Evolutionary conservation across 148 eudicot genomes (phyloP).

Genomic region (Cornus florida): DNA sequence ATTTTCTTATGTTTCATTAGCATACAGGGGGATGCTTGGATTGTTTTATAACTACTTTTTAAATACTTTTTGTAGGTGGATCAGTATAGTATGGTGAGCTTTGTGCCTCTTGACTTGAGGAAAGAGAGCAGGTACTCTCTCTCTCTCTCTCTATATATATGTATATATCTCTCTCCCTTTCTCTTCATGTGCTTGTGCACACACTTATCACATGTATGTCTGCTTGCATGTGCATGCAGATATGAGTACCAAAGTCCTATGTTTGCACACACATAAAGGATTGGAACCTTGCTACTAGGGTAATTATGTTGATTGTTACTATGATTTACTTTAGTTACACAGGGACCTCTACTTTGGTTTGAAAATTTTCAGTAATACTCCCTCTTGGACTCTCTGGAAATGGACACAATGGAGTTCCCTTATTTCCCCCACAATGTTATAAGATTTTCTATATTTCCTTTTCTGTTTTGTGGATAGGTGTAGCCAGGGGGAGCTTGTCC

Average conservation of each 20-base stretch:
- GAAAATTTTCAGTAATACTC: neutral
- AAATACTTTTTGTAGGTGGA: constrained; percentile 45
- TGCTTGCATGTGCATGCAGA: neutral
- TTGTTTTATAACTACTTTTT: neutral
- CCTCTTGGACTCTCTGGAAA: neutral
- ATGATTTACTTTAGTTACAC: too few relatives aligned
- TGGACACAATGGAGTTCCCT: too few relatives aligned
- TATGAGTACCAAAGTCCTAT: neutral
- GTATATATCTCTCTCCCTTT: neutral
- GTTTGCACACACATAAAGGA: neutral
- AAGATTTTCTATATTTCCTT: neutral
- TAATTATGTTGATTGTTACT: too few relatives aligned
- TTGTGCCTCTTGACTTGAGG: constrained; percentile 84
- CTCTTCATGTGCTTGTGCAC: neutral
- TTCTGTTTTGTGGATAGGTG: neutral
- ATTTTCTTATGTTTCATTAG: neutral
- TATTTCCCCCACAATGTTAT: neutral
- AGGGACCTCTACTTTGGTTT: neutral
- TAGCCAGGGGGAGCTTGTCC: too few relatives aligned
- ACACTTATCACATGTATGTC: neutral
- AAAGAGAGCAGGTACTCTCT: constrained; percentile 58
- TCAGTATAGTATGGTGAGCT: constrained; percentile 90
- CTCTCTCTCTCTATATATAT: neutral
- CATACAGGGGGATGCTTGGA: neutral
- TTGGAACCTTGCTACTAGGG: neutral